phyloP scores from a whole-genome alignment of 768 basidiomycete genomes.

The Lactifluus subvellereus region DNA sequence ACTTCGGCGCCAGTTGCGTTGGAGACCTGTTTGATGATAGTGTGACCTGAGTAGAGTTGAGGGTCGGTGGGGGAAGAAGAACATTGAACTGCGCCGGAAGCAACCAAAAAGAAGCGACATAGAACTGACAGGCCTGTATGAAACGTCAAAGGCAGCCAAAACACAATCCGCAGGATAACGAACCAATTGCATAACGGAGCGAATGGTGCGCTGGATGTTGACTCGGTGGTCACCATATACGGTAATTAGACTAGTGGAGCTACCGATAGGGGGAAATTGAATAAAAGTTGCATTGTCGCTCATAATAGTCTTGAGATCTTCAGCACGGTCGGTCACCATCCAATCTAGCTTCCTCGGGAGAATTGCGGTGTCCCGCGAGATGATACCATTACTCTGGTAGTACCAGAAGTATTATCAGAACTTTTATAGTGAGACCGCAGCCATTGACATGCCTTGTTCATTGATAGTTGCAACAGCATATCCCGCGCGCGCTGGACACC shows the following conservation, averaged over 20 bases:
- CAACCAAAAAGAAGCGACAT: conserved; percentile 96
- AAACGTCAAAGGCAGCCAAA: conserved; percentile 25
- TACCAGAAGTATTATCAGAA: not conserved
- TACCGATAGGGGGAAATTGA: conserved; percentile 87
- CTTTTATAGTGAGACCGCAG: not conserved
- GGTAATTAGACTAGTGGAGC: conserved; percentile 86
- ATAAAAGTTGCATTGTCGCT: conserved; percentile 95
- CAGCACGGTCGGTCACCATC: conserved; percentile 95
- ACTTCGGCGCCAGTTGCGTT: conserved; percentile 86
- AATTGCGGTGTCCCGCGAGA: conserved; percentile 90
- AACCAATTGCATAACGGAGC: conserved; percentile 92
- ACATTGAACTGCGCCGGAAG: conserved; percentile 92
- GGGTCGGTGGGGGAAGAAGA: conserved; percentile 71
- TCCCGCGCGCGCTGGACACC: conserved; percentile 92
- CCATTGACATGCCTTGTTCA: conserved; percentile 61
- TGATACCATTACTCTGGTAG: conserved; percentile 74
- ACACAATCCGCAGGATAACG: conserved; percentile 32
- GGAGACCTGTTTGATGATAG: conserved; percentile 82
- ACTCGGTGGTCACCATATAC: conserved; percentile 92
- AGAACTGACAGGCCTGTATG: conserved; percentile 86
- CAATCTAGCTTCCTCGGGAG: conserved; percentile 96
- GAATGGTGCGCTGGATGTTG: conserved; percentile 89
- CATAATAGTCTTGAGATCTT: conserved; percentile 90
- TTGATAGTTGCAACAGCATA: conserved; percentile 86
- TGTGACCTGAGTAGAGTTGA: conserved; percentile 81